phyloP scores from a whole-genome alignment of 164 flowering plant species.

The Tinospora cordifolia region DNA sequence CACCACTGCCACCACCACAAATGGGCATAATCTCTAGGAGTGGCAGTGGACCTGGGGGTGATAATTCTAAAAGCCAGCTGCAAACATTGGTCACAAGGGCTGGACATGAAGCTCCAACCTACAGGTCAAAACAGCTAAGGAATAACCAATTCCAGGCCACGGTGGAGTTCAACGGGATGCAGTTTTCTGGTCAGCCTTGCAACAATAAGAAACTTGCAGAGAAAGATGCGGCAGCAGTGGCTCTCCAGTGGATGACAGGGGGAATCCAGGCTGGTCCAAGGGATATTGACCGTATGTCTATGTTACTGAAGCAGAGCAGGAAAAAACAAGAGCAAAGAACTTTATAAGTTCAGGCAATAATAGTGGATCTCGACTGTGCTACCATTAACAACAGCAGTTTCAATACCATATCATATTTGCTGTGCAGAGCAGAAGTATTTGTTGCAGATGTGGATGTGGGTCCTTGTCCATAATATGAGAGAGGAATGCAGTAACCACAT shows the following conservation, averaged over 20 bases:
- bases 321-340: conserved; percentile 29
- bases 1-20: conserved; percentile 11
- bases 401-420: neutral
- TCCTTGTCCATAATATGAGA: neutral
- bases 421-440: neutral
- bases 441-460: neutral
- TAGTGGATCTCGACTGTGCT: neutral
- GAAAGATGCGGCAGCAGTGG: conserved; percentile 88
- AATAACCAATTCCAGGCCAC: conserved; percentile 56
- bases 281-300: conserved; percentile 52
- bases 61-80: conserved; percentile 80
- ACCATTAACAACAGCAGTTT: neutral
- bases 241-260: conserved; percentile 61
- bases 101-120: conserved; percentile 57
- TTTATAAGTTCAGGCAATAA: neutral
- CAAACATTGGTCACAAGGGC: conserved; percentile 76
- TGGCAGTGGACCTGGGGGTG: conserved; percentile 73
- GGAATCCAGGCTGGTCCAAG: conserved; percentile 33
- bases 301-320: conserved; percentile 66
- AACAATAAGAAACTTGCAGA: conserved; percentile 80
- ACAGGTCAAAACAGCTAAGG: conserved; percentile 51
- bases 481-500: neutral
- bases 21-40: conserved; percentile 28
- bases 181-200: conserved; percentile 70
- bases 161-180: conserved; percentile 70